Evolutionary conservation across 768 basidiomycete species (phyloP).

Genomic region (Lactifluus hygrophoroides): DNA sequence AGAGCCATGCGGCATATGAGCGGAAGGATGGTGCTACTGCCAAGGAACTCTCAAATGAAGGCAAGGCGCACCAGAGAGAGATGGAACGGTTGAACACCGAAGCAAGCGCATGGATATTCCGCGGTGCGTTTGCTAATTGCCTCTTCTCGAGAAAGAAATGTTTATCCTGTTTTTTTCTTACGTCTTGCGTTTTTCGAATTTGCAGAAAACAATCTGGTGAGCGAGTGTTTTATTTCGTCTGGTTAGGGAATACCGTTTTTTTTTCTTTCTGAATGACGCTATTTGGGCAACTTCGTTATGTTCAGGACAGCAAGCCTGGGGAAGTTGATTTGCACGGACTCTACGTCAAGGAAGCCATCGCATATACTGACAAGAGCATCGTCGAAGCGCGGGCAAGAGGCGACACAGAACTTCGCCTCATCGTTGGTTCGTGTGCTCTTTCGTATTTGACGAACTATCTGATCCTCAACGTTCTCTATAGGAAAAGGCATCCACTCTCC

Average conservation of each 20-base stretch:
- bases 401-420: constrained; percentile 59
- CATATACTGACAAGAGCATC: constrained; percentile 61
- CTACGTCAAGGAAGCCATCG: constrained; percentile 88
- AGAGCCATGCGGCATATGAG: constrained; percentile 69
- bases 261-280: background rate
- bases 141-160: no score
- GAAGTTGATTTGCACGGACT: constrained; percentile 88
- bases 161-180: background rate
- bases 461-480: constrained; percentile 22
- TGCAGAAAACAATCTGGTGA: constrained; percentile 69
- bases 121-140: constrained; percentile 35
- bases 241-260: no score
- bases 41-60: constrained; percentile 73
- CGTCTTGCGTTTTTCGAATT: background rate
- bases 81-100: constrained; percentile 76
- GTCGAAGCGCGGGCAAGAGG: constrained; percentile 56
- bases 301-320: constrained; percentile 55
- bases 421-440: constrained; percentile 57
- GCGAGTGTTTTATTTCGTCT: no score
- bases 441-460: background rate
- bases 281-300: background rate
- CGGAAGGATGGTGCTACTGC: constrained; percentile 68
- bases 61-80: constrained; percentile 65
- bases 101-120: constrained; percentile 85
- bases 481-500: constrained; percentile 85